phyloP scores from a whole-genome alignment of 192 early-diverging fungal species.

The Phycomyces blakesleeanus region DNA sequence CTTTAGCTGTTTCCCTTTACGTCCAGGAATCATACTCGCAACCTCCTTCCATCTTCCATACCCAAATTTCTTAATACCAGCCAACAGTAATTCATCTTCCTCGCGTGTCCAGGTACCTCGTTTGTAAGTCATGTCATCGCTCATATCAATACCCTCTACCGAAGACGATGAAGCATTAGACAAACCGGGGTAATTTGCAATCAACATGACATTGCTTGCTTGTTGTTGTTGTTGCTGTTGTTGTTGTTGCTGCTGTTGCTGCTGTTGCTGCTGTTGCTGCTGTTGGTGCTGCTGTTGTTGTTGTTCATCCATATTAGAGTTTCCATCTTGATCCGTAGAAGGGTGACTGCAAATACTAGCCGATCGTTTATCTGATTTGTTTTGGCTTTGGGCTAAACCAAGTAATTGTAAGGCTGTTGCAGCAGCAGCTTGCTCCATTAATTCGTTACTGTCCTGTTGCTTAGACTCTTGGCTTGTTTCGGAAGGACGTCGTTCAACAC shows the following conservation, averaged over 20 bases:
- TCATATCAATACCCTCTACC: conserved; percentile 8
- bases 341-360: neutral
- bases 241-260: neutral
- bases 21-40: conserved; percentile 25
- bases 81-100: conserved; percentile 30
- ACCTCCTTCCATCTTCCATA: conserved; percentile 35
- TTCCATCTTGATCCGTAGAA: too few relatives aligned
- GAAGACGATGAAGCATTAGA: neutral
- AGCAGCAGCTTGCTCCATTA: conserved; percentile 27
- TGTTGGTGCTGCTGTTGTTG: neutral
- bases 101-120: conserved; percentile 30
- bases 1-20: conserved; percentile 33
- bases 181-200: conserved; percentile 23
- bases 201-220: conserved; percentile 16
- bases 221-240: neutral
- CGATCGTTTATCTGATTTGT: conserved; percentile 1
- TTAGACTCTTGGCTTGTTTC: neutral
- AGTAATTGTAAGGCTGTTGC: conserved; percentile 23
- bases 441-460: conserved; percentile 2
- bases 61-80: conserved; percentile 28
- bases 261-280: neutral
- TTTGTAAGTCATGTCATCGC: conserved; percentile 25
- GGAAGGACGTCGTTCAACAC: neutral
- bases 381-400: conserved; percentile 8
- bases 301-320: neutral